Evolutionary conservation across 2,329 filamentous ascomycete species (phyloP).

Genomic region (Pseudogymnoascus sp.): DNA sequence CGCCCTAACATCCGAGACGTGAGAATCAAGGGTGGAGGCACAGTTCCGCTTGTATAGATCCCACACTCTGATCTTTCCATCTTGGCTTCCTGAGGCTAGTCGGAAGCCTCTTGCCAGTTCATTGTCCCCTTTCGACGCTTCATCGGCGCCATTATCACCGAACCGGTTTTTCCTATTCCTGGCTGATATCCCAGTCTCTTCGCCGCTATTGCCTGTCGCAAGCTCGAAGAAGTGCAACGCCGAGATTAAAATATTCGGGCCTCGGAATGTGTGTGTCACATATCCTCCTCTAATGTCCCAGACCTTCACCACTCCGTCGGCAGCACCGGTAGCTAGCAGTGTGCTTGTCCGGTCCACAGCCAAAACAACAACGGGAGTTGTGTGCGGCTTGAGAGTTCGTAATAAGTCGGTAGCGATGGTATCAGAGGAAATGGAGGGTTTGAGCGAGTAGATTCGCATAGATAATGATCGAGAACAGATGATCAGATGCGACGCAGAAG

Average conservation of each 20-base stretch:
- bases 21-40: slow-evolving; percentile 73
- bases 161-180: slow-evolving; percentile 41
- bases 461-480: slow-evolving; percentile 91
- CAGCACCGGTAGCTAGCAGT: slow-evolving; percentile 81
- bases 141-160: slow-evolving; percentile 37
- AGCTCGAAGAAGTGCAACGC: slow-evolving; percentile 87
- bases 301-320: slow-evolving; percentile 89
- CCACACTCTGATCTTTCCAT: slow-evolving; percentile 87
- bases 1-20: slow-evolving; percentile 87
- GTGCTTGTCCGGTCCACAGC: slow-evolving; percentile 82
- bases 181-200: slow-evolving; percentile 28
- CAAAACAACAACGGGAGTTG: slow-evolving; percentile 78
- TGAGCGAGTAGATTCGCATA: slow-evolving; percentile 81
- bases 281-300: slow-evolving; percentile 91
- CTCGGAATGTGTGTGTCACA: slow-evolving; percentile 89
- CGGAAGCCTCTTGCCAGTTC: slow-evolving; percentile 56
- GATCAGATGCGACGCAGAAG: slow-evolving; percentile 77
- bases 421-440: slow-evolving; percentile 44
- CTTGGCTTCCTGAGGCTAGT: slow-evolving; percentile 84
- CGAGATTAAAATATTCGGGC: slow-evolving; percentile 83
- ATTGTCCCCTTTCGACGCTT: slow-evolving; percentile 33
- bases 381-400: slow-evolving; percentile 80
- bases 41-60: slow-evolving; percentile 77
- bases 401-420: slow-evolving; percentile 58
- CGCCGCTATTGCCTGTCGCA: slow-evolving; percentile 36